These are phyloP conservation scores for Xylariaceae sp. DNA, from an alignment of 2,329 filamentous ascomycete genomes.

Conservation along the genomic window DNA sequence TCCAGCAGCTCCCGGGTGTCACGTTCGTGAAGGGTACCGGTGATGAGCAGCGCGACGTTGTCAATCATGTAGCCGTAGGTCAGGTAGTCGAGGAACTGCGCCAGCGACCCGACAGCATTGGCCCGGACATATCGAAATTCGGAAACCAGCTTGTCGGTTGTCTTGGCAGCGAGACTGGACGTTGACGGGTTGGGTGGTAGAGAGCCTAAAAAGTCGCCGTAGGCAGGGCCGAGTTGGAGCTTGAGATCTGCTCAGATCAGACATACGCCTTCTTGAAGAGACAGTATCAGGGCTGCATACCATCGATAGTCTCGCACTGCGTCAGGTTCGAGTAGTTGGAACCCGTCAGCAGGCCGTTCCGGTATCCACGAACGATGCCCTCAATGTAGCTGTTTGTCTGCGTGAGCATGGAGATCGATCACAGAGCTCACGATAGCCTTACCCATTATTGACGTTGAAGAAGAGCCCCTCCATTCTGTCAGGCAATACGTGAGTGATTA, in stretches of 20 bases:
- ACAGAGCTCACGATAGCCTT: too few species aligned
- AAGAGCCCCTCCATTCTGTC: constrained; percentile 78
- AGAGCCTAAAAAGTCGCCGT: constrained; percentile 91
- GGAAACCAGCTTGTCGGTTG: constrained; percentile 94
- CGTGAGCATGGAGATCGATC: too few species aligned
- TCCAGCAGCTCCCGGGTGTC: constrained; percentile 94
- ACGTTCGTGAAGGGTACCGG: constrained; percentile 91
- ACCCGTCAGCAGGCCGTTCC: constrained; percentile 83
- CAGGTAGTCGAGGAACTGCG: constrained; percentile 95
- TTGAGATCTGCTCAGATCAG: constrained; percentile 66
- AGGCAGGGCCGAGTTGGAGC: constrained; percentile 90
- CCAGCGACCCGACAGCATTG: constrained; percentile 83
- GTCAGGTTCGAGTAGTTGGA: constrained; percentile 92
- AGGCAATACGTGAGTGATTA: constrained; percentile 11
- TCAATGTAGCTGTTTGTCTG: constrained; percentile 74
- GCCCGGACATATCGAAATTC: constrained; percentile 96
- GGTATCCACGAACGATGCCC: constrained; percentile 93
- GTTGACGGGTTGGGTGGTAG: constrained; percentile 96
- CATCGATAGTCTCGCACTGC: constrained; percentile 96
- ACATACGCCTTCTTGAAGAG: neutral
- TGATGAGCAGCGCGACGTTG: constrained; percentile 96
- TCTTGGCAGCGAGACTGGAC: constrained; percentile 86
- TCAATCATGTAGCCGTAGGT: constrained; percentile 99
- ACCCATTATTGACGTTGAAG: constrained; percentile 94
- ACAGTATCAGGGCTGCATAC: constrained; percentile 40